Conservation (phyloP, 2,329 filamentous ascomycete genomes). For the Tolypocladium sp. region DNA sequence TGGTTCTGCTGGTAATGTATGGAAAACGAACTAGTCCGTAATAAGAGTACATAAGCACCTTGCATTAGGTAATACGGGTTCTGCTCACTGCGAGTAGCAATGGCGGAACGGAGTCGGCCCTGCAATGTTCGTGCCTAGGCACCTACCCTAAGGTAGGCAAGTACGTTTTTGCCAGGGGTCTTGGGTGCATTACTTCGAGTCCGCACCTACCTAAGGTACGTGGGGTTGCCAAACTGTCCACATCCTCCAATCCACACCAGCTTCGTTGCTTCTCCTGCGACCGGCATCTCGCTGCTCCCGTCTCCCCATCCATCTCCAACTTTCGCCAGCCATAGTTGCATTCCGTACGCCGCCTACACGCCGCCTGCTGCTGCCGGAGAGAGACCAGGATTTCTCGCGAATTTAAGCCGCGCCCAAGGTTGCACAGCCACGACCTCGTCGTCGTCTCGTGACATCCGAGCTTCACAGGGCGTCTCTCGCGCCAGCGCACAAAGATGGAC, state of each 20-base stretch:
- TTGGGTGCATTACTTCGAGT: too few species aligned
- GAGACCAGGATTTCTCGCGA: not conserved
- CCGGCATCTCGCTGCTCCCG: not conserved
- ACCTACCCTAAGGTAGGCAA: too few species aligned
- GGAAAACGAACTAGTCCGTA: too few species aligned
- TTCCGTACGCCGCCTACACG: not conserved
- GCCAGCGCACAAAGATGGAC: slow-evolving; percentile 52
- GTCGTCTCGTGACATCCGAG: not conserved
- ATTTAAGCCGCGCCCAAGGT: not conserved
- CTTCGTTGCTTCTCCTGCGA: not conserved
- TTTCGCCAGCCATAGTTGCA: not conserved
- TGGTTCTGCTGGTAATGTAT: too few species aligned
- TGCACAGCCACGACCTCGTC: not conserved
- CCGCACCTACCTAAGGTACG: not conserved
- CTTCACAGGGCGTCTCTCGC: not conserved
- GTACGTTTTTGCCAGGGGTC: too few species aligned
- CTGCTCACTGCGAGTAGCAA: too few species aligned
- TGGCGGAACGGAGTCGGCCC: too few species aligned
- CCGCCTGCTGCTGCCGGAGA: not conserved
- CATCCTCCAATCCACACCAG: not conserved
- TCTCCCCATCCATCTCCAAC: not conserved
- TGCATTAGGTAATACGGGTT: too few species aligned
- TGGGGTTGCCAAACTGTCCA: slow-evolving; percentile 5
- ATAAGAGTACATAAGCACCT: too few species aligned
- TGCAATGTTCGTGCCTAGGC: too few species aligned